A percentile compares a stretch with the other conserved stretches of the same genome.
Evolutionary conservation across 2,329 filamentous ascomycete species (phyloP).

Genomic region (Scopulariopsis brevicaulis): DNA sequence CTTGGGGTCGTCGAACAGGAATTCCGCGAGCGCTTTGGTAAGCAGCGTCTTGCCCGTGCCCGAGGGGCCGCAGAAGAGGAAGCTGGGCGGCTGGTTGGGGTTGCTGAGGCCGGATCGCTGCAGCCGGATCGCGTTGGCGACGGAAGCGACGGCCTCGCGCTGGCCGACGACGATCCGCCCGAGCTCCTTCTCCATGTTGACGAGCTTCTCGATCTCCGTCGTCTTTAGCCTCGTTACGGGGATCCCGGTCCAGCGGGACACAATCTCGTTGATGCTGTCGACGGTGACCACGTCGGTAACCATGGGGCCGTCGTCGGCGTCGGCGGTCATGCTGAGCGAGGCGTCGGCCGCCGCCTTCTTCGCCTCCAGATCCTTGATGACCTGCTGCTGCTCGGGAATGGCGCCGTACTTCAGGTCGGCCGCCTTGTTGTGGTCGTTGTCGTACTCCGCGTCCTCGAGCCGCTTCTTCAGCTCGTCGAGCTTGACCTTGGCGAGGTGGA

Average conservation of each 20-base stretch:
- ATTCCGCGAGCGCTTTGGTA: slow-evolving; percentile 93
- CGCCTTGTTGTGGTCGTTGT: slow-evolving; percentile 72
- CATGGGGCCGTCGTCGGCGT: slow-evolving; percentile 56
- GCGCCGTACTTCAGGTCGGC: slow-evolving; percentile 96
- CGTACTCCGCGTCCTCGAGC: slow-evolving; percentile 83
- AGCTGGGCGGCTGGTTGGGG: slow-evolving; percentile 92
- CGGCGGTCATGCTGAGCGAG: slow-evolving; percentile 44
- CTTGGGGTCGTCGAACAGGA: slow-evolving; percentile 94
- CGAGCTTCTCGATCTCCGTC: slow-evolving; percentile 94
- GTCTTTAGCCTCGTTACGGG: slow-evolving; percentile 90
- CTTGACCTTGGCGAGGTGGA: slow-evolving; percentile 92
- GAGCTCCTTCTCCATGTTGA: slow-evolving; percentile 88
- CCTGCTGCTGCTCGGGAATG: slow-evolving; percentile 78
- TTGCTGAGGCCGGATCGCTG: slow-evolving; percentile 92
- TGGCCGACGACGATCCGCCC: slow-evolving; percentile 83
- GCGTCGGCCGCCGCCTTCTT: slow-evolving; percentile 73
- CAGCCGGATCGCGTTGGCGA: slow-evolving; percentile 91
- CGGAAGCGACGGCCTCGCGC: slow-evolving; percentile 82
- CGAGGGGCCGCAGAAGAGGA: slow-evolving; percentile 97
- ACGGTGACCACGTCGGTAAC: slow-evolving; percentile 90
- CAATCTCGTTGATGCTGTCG: slow-evolving; percentile 98
- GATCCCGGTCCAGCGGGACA: slow-evolving; percentile 95
- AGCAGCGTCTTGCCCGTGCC: slow-evolving; percentile 97
- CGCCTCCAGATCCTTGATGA: slow-evolving; percentile 71
- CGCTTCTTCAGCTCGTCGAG: slow-evolving; percentile 86